Conservation (phyloP, 225 moss, liverwort and hornwort species). For the Climacium dendroides region DNA sequence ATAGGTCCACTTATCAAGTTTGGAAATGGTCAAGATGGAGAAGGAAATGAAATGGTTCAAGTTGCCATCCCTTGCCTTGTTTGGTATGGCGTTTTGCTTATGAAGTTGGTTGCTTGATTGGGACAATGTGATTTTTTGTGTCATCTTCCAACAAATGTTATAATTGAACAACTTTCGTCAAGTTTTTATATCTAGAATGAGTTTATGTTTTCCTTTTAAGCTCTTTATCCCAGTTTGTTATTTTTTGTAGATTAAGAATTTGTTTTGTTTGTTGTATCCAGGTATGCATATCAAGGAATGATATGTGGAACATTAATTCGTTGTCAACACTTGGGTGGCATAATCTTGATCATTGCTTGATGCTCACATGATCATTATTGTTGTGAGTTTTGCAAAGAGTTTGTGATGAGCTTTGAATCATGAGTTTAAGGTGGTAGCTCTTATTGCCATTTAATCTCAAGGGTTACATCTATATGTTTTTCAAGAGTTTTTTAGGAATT, state of each 20-base stretch:
- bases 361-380: not conserved
- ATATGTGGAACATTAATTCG: not conserved
- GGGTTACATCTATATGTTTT: fast-evolving
- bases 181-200: not conserved
- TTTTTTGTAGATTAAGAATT: not conserved
- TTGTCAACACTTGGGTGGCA: too few species aligned
- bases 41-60: not conserved
- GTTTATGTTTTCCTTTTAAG: not conserved
- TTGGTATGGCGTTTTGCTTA: fast-evolving
- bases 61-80: not conserved
- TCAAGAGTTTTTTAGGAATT: too few species aligned
- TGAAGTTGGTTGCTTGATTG: not conserved
- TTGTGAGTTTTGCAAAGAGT: not conserved
- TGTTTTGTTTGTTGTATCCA: fast-evolving
- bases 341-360: not conserved
- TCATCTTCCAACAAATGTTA: not conserved
- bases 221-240: fast-evolving
- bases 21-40: fast-evolving
- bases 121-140: fast-evolving
- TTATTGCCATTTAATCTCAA: not conserved
- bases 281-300: not conserved
- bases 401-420: not conserved
- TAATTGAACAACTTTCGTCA: too few species aligned
- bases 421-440: not conserved
- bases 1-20: not conserved